Evolutionary conservation across 768 basidiomycete species (phyloP).

Genomic region (Tricholoma sp.): DNA sequence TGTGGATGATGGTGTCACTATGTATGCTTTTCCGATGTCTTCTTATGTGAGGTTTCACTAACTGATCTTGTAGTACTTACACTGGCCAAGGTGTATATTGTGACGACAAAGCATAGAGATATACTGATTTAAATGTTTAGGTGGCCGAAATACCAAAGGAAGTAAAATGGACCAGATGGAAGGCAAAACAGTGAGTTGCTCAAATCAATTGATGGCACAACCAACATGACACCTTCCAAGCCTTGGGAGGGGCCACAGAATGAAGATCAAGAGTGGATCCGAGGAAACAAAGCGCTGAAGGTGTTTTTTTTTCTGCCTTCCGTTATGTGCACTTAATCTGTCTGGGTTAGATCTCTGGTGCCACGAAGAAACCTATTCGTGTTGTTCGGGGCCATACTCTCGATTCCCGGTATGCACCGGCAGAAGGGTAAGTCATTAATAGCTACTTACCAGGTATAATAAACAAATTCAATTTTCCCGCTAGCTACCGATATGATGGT

Average conservation of each 20-base stretch:
- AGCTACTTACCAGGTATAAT: not conserved
- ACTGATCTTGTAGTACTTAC: conserved; percentile 11
- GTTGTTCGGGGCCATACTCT: conserved; percentile 28
- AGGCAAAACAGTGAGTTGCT: conserved; percentile 12
- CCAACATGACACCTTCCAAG: not conserved
- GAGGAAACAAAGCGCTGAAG: conserved; percentile 17
- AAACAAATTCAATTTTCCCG: not conserved
- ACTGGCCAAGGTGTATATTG: conserved; percentile 15
- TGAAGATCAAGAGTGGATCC: conserved; percentile 20
- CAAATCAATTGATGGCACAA: not conserved
- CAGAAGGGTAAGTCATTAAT: conserved; percentile 15
- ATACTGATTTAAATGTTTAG: conserved; percentile 6
- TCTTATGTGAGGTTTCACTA: not conserved
- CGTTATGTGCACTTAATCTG: not conserved
- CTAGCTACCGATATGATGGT: conserved; percentile 22
- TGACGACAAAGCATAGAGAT: not conserved
- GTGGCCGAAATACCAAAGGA: conserved; percentile 11
- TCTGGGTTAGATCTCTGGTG: conserved; percentile 20
- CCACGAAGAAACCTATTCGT: conserved; percentile 27
- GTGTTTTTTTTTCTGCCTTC: not conserved
- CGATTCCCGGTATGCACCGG: conserved; percentile 16
- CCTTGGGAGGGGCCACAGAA: conserved; percentile 29
- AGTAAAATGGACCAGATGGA: conserved; percentile 7
- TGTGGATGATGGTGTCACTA: conserved; percentile 28
- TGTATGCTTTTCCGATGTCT: conserved; percentile 17